Base-by-base conservation (phyloP, 345 rosid species). In the Acer negundo region DNA sequence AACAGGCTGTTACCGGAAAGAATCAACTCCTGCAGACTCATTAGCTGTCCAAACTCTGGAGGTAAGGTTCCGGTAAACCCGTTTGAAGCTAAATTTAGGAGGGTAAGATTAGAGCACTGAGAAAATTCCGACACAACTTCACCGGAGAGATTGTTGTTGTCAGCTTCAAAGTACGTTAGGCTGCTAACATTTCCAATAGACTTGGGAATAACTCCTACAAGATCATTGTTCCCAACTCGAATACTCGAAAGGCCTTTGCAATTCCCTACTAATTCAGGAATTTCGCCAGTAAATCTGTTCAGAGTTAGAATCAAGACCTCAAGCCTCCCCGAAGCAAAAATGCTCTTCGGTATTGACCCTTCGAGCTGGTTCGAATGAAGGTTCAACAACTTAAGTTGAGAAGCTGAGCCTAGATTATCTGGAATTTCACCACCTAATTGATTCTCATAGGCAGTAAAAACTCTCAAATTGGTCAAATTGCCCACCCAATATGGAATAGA, bases 81-180 rank as follows among this genome's bases (percentile, higher is more conserved):
- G 81, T 96, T 96, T 7, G 91, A 87, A 61, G 97, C 98, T 70
- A 96, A 74, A 77, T 96, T 96, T 67, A 96, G 84, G 59, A 96
- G 92, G 51, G 97, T 96, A 67, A 96, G 92, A 69, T 96, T 96
- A 59, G 91, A 78, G 87, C 99, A 96, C 62, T 49, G 86, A 53
- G 97, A 81, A 79, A 96, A 90, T 80, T 88, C 99, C 0, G 92
- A 67, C 66, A 88, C 89, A 80, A 96, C 82, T 77, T 88, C 89
- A 77, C 99, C 97, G 15, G 99, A 93, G 35, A 95, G 88, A 80
- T 84, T 83, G 87, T 95, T 95, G 56, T 89, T 89, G 79, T 91
- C 86, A 3, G 94, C 99, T 86, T 95, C 99, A 76, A 95, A 95
- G 79, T 93, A 95, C 0, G 99, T 86, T 74, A 95, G 96, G 84